Conservation (phyloP, 805 yeast genomes). For the Candida nanaspora region DNA sequence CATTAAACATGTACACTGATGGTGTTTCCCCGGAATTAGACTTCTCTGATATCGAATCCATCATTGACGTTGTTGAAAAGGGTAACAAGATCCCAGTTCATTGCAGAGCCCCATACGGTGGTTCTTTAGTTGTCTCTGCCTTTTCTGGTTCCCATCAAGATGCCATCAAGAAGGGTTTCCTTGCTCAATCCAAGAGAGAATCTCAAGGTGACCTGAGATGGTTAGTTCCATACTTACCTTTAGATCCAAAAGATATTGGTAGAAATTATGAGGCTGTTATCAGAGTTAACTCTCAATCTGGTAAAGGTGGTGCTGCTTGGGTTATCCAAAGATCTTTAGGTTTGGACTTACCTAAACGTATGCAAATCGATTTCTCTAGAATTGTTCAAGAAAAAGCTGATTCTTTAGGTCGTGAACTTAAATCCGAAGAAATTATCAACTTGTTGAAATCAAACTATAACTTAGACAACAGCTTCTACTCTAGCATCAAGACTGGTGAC, state of each 20-base stretch:
- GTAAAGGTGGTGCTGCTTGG: conserved; percentile 88
- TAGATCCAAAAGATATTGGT: conserved; percentile 78
- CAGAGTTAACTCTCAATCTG: conserved; percentile 81
- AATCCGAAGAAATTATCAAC: conserved; percentile 54
- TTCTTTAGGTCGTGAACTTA: conserved; percentile 58
- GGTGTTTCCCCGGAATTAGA: conserved; percentile 69
- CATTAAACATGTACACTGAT: conserved; percentile 70
- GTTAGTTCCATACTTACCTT: conserved; percentile 71
- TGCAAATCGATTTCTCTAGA: conserved; percentile 63
- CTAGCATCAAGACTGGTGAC: conserved; percentile 31
- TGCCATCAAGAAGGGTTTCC: conserved; percentile 29
- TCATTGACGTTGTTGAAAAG: conserved; percentile 64
- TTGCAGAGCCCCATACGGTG: conserved; percentile 76
- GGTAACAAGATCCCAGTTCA: conserved; percentile 72
- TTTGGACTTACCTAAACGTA: conserved; percentile 62
- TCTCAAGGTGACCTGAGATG: conserved; percentile 45
- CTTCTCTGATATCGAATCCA: conserved; percentile 58
- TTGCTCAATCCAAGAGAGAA: conserved; percentile 44
- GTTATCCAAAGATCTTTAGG: conserved; percentile 63
- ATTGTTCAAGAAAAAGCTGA: conserved; percentile 63
- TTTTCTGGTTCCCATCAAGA: conserved; percentile 52
- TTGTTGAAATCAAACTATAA: conserved; percentile 53
- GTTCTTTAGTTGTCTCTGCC: conserved; percentile 72
- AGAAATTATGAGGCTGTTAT: conserved; percentile 77
- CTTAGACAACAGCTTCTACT: conserved; percentile 29